Conservation (phyloP, 1,139 yeast genomes). For the Debaryomycetaceae sp. region DNA sequence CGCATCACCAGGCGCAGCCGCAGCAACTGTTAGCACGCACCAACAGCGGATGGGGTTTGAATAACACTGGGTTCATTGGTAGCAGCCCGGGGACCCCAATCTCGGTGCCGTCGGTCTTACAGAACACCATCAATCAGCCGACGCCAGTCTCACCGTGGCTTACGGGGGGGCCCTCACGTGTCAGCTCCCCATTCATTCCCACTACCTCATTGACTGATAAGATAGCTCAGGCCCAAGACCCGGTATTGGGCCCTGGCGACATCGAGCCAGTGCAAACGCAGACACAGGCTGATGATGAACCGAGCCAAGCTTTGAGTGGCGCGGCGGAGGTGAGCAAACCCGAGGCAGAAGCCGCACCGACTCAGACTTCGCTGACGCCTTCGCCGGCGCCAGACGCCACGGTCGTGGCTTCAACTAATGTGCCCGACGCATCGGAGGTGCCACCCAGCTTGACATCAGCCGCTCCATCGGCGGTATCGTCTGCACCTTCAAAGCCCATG, state of each 20-base stretch:
- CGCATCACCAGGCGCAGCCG: conserved; percentile 23
- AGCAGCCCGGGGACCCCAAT: conserved; percentile 29
- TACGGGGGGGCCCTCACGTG: conserved; percentile 31
- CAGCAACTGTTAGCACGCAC: conserved; percentile 34
- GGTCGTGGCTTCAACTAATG: too few relatives aligned
- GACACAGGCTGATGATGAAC: too few relatives aligned
- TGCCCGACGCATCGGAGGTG: neutral
- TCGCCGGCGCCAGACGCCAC: too few relatives aligned
- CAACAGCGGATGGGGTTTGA: conserved; percentile 41
- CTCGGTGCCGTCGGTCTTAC: conserved; percentile 17
- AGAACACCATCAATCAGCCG: conserved; percentile 20
- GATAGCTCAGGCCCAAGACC: too few relatives aligned
- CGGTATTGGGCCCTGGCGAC: too few relatives aligned
- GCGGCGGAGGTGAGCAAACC: too few relatives aligned
- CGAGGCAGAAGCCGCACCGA: too few relatives aligned
- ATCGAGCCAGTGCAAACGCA: too few relatives aligned
- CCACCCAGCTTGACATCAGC: neutral
- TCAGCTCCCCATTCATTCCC: conserved; percentile 37
- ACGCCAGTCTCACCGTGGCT: conserved; percentile 45
- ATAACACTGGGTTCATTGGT: conserved; percentile 18
- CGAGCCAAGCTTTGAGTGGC: too few relatives aligned
- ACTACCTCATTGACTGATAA: conserved; percentile 5
- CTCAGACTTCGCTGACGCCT: too few relatives aligned
- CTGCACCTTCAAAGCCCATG: conserved; percentile 11
- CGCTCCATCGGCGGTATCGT: conserved; percentile 1